phyloP scores from a whole-genome alignment of 1,139 yeast genomes.

The Petasospora fabianii region DNA sequence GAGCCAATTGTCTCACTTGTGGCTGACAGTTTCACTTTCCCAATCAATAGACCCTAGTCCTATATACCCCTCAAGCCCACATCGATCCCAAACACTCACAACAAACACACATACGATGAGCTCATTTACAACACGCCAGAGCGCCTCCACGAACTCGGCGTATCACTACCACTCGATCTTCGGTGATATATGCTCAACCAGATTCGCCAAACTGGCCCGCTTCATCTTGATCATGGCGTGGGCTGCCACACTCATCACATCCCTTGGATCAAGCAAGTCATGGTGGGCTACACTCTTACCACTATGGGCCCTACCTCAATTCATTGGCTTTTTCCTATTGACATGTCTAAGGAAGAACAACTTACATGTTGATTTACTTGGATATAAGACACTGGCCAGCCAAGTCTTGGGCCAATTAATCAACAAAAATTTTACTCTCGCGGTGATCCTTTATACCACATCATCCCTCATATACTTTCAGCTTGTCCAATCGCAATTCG shows the following conservation, averaged over 20 bases:
- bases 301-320: slow-evolving; percentile 20
- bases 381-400: slow-evolving; percentile 46
- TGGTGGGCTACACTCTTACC: slow-evolving; percentile 24
- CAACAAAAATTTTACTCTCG: slow-evolving; percentile 38
- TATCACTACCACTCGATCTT: slow-evolving; percentile 37
- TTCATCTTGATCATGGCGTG: slow-evolving; percentile 34
- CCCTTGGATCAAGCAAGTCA: slow-evolving; percentile 28
- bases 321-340: slow-evolving; percentile 37
- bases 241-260: slow-evolving; percentile 28
- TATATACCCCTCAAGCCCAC: no score
- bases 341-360: slow-evolving; percentile 47
- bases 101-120: slow-evolving; percentile 5
- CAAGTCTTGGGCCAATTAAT: slow-evolving; percentile 47
- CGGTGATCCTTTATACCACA: slow-evolving; percentile 35
- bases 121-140: slow-evolving; percentile 4
- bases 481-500: slow-evolving; percentile 32
- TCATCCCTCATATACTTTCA: slow-evolving; percentile 38
- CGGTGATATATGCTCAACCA: slow-evolving; percentile 36
- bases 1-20: no score
- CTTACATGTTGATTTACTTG: slow-evolving; percentile 48
- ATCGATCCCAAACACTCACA: no score
- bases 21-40: no score
- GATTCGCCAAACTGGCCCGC: slow-evolving; percentile 37
- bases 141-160: slow-evolving; percentile 13
- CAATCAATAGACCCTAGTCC: no score